Base-by-base conservation (phyloP, 257 asterid species). In the Fraxinus cuspidata region DNA sequence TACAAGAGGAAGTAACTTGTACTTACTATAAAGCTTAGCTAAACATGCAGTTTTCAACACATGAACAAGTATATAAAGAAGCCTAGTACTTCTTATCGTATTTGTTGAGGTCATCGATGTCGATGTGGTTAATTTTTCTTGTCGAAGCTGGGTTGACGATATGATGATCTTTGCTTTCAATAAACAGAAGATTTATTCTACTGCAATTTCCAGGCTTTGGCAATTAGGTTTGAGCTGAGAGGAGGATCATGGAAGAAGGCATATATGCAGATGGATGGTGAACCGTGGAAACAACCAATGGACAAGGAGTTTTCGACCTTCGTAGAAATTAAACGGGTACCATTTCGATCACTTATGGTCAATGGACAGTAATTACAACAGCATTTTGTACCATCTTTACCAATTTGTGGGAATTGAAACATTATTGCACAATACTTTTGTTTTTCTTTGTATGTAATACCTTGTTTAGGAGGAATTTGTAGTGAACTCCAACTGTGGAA, bases 191-290 rank as follows among this genome's bases (percentile, higher is more conserved):
- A 40, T 12, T 35, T 27, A 53, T 34, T 34, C 19, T 5, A 3
- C n/a, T 35, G 56, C 38, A 31, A 72, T 15, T 80, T 70, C 19
- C 83, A 92, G 97, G 98, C 97, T 70, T 86, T 97, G 31, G 91
- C 91, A 8, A 91, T 92, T 38, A 85, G 97, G 69, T 94, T 93
- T 60, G 96, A 92, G 87, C 91, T 94, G 0, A 82, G 97, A 85
- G 98, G 97, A n/a, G 98, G 97, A 38, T 97, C 91, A 77, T 92
- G 97, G 96, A 80, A 86, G 18, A 89, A 92, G 83, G 98, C 92
- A 35, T 92, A 85, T 73, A 87, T 92, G 98, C 98, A 94, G 90
- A 84, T 91, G 88, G 98, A 94, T 67, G 98, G 98, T 0, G 97
- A 94, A 76, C 98, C 98, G 28, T 92, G 97, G 98, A 92, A 92